Evolutionary conservation across 1,139 yeast genomes (phyloP), one percentile per base, ranked within the genome.

Genomic region (Debaryomyces sp.): DNA sequence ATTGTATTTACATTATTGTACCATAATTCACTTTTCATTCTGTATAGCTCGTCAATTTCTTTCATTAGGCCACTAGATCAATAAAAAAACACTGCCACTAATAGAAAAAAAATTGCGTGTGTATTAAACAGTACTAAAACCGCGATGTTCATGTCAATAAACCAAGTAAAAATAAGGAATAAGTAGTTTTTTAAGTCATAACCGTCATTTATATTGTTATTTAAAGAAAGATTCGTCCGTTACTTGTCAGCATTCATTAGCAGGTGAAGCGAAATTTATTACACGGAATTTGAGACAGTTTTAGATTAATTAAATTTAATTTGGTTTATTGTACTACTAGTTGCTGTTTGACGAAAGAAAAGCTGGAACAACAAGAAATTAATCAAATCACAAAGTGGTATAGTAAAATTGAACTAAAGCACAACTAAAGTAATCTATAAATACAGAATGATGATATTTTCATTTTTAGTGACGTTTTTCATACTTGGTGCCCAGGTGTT

Each of bases 401-500:
- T 26, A 17, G 26, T 22, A 29, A 15, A 13, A 26, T 18, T 21
- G 17, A 26, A 10, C 13, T 10, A n/a, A 18, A 8, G 6, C 5
- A 30, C 21, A 21, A 17, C 18, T 12, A 40, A 10, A 40, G 10
- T 41, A 34, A 26, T 34, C 26, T 12, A 26, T 17, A 22, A 18
- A 18, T 10, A 12, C 30, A 43, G 15, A 24, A 45, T 27, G 27
- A 40, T 43, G 46, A 43, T 47, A 15, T 35, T 43, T 27, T 34
- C 44, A 27, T 18, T 29, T 39, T 35, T 42, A 33, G 33, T 43
- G 35, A 36, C 39, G 27, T 18, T 43, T 13, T 37, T 48, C 36
- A 24, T 41, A 27, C 40, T 45, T 21, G 23, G 54, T 17, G 32
- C 46, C 8, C 30, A 47, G 10, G 58, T 52, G 12, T 10, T 46